Percentiles rank a stretch among this genome's conserved stretches.
Conservation (phyloP, 805 yeast genomes). For the Candida lessepsii region DNA sequence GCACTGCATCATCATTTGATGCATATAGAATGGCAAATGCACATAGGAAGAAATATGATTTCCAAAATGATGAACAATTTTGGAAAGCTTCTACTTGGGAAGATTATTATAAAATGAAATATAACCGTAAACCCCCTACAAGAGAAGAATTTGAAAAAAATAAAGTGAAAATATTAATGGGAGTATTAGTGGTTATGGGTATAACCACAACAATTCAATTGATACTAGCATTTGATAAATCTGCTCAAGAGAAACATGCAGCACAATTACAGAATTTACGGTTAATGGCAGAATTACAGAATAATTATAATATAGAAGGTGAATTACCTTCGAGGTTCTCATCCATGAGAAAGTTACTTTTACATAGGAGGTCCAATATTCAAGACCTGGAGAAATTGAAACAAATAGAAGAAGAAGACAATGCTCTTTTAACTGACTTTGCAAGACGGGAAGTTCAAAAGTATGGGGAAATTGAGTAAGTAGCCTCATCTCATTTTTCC, state of each 20-base stretch:
- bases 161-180: conserved; percentile 40
- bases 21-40: conserved; percentile 39
- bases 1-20: conserved; percentile 23
- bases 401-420: conserved; percentile 24
- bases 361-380: conserved; percentile 30
- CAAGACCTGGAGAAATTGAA: conserved; percentile 18
- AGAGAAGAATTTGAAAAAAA: conserved; percentile 40
- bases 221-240: conserved; percentile 35
- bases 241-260: conserved; percentile 29
- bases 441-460: conserved; percentile 27
- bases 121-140: conserved; percentile 38
- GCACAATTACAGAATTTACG: conserved; percentile 26
- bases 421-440: conserved; percentile 30
- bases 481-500: not conserved
- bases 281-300: conserved; percentile 28
- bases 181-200: conserved; percentile 32
- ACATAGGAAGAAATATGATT: conserved; percentile 31
- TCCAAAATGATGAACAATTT: conserved; percentile 41
- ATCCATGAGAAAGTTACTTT: conserved; percentile 33
- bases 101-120: conserved; percentile 49
- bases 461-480: not conserved
- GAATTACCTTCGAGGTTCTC: conserved; percentile 27
- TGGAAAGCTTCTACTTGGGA: conserved; percentile 69
- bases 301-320: conserved; percentile 27
- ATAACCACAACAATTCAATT: conserved; percentile 34